phyloP scores from a whole-genome alignment of 1,139 yeast genomes.

The Debaryomyces sp. region DNA sequence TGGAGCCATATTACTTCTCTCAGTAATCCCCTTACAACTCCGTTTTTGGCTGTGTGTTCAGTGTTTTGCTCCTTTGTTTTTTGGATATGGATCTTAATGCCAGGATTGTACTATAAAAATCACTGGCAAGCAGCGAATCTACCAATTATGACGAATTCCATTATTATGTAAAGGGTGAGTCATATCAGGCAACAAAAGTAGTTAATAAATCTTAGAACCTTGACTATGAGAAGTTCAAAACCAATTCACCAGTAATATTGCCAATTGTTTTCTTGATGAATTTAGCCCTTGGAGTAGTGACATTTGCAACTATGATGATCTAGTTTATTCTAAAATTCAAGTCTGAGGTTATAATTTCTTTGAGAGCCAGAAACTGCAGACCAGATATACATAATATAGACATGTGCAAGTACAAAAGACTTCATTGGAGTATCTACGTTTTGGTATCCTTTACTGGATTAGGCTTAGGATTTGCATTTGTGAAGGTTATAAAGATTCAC shows the following conservation, averaged over 20 bases:
- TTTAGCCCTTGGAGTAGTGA: constrained; percentile 15
- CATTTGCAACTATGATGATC: not conserved
- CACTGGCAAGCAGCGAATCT: constrained; percentile 13
- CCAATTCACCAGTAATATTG: constrained; percentile 46
- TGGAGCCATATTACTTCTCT: constrained; percentile 15
- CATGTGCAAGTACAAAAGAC: too few relatives aligned
- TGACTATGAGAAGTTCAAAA: constrained; percentile 44
- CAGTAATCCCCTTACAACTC: constrained; percentile 13
- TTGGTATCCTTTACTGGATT: too few relatives aligned
- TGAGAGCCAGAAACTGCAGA: too few relatives aligned
- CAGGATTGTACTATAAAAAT: constrained; percentile 22
- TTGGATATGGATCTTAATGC: constrained; percentile 24
- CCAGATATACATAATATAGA: too few relatives aligned
- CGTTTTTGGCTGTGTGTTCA: constrained; percentile 20
- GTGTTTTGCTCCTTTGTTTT: constrained; percentile 25
- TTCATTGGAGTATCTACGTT: too few relatives aligned
- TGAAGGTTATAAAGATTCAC: too few relatives aligned
- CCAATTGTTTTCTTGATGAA: constrained; percentile 18
- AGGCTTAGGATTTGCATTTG: too few relatives aligned
- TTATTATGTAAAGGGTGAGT: constrained; percentile 46
- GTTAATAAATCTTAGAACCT: constrained; percentile 39
- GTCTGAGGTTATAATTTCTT: too few relatives aligned
- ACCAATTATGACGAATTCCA: constrained; percentile 19
- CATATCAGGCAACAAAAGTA: constrained; percentile 46
- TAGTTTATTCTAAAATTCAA: too few relatives aligned